Conservation (phyloP, 352 stramenopile genomes). For the Globisporangium solare region DNA sequence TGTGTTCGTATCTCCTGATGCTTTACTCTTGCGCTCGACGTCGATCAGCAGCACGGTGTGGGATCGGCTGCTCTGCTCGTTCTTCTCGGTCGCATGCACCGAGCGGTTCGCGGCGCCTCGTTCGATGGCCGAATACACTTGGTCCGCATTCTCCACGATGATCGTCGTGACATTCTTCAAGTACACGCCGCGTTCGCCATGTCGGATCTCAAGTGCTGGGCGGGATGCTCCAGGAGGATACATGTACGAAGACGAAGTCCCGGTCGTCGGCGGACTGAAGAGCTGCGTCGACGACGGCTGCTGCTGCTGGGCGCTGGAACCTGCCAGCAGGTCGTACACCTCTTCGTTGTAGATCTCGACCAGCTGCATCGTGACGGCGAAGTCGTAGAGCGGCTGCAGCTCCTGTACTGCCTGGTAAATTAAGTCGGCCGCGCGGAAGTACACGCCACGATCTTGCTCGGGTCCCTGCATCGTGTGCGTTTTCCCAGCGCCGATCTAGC, state of each 20-base stretch:
- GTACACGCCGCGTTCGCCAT: conserved; percentile 62
- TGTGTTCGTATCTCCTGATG: conserved; percentile 28
- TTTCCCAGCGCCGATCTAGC: conserved; percentile 35
- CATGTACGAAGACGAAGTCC: conserved; percentile 1
- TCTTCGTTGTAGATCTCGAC: conserved; percentile 89
- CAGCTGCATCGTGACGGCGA: conserved; percentile 49
- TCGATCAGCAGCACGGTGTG: conserved; percentile 63
- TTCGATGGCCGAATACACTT: conserved; percentile 34
- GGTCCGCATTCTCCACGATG: conserved; percentile 22
- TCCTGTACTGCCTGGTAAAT: conserved; percentile 35
- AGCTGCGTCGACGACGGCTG: conserved; percentile 2
- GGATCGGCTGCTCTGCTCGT: conserved; percentile 45
- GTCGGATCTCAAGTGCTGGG: conserved; percentile 58
- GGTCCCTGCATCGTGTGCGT: conserved; percentile 32
- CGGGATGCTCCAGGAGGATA: conserved; percentile 3
- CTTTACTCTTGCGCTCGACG: conserved; percentile 42
- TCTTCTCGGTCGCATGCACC: conserved; percentile 18
- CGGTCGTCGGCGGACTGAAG: conserved; percentile 10
- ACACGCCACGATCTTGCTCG: conserved; percentile 30
- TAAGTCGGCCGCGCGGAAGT: conserved; percentile 34
- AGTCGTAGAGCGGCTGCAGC: conserved; percentile 45
- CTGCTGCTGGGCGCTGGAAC: conserved; percentile 1
- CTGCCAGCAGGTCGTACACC: conserved; percentile 63
- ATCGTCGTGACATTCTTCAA: conserved; percentile 60
- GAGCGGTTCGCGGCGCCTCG: conserved; percentile 29